phyloP scores from a whole-genome alignment of 148 eudicot species.

The Persicaria tinctoria region DNA sequence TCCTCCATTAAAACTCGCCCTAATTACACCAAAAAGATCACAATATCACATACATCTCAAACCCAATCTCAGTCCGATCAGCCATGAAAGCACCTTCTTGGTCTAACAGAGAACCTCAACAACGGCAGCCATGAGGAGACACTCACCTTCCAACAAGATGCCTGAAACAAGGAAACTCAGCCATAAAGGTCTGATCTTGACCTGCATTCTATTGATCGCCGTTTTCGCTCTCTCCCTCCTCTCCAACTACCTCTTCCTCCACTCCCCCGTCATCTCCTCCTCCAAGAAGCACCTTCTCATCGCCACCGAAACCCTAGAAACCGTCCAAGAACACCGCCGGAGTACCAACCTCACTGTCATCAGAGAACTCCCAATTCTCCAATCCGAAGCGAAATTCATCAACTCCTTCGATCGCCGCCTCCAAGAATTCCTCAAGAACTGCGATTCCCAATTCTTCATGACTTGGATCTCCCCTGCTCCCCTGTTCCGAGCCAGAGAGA shows the following conservation, averaged over 20 bases:
- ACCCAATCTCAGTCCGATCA: not conserved
- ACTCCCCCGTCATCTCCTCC: not conserved
- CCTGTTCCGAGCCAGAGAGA: conserved; percentile 37
- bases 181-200: not conserved
- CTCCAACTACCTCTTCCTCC: not conserved
- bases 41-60: not conserved
- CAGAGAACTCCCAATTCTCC: conserved; percentile 4
- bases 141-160: not conserved
- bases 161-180: not conserved
- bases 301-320: not conserved
- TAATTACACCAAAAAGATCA: not conserved
- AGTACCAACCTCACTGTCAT: not conserved
- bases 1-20: conserved; percentile 6
- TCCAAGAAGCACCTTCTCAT: not conserved
- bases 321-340: not conserved
- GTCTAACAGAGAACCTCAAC: too few species aligned
- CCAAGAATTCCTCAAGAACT: conserved; percentile 6
- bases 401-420: not conserved
- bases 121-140: not conserved
- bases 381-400: not conserved
- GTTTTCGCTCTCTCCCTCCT: conserved; percentile 3
- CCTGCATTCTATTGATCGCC: conserved; percentile 7
- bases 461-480: conserved; percentile 54
- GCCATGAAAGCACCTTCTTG: conserved; percentile 7
- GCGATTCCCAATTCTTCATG: conserved; percentile 43